Percentiles rank a stretch among this genome's conserved stretches.
phyloP scores from a whole-genome alignment of 352 stramenopile species.

The Globisporangium ultimum region DNA sequence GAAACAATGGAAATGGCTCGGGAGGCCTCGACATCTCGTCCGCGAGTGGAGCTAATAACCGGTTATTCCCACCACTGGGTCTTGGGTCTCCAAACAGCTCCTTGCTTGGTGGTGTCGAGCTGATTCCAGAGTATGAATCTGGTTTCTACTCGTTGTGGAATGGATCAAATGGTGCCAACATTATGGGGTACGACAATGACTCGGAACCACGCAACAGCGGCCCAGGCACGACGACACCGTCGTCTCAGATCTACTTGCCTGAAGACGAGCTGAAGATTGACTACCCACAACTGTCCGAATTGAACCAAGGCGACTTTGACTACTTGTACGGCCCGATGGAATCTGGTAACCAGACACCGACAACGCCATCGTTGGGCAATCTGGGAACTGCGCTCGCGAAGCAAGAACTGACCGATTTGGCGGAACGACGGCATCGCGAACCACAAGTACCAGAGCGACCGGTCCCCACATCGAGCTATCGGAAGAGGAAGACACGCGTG shows the following conservation, averaged over 20 bases:
- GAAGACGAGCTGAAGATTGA: constrained; percentile 78
- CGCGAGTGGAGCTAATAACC: constrained; percentile 1
- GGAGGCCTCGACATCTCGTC: constrained; percentile 12
- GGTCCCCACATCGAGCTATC: constrained; percentile 23
- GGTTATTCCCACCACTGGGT: constrained; percentile 10
- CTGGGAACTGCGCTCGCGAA: constrained; percentile 27
- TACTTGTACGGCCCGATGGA: constrained; percentile 70
- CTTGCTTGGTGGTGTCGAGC: constrained; percentile 51
- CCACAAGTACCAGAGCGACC: constrained; percentile 38
- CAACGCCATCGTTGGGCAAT: constrained; percentile 33
- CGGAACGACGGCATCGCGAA: constrained; percentile 20
- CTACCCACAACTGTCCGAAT: constrained; percentile 56
- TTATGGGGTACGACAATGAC: constrained; percentile 55
- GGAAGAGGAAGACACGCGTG: constrained; percentile 34
- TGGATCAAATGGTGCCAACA: constrained; percentile 26
- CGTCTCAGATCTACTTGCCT: constrained; percentile 29
- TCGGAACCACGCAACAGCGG: constrained; percentile 21
- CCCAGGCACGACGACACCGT: not conserved
- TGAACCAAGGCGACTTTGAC: constrained; percentile 74
- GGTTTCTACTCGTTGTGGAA: constrained; percentile 74
- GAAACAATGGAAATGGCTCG: constrained; percentile 4
- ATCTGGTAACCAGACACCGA: constrained; percentile 33
- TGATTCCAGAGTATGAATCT: constrained; percentile 70
- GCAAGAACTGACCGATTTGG: constrained; percentile 6
- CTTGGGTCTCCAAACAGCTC: constrained; percentile 25